Base-by-base conservation (phyloP, 2,329 filamentous ascomycete genomes). In the Anthostomella pinea region DNA sequence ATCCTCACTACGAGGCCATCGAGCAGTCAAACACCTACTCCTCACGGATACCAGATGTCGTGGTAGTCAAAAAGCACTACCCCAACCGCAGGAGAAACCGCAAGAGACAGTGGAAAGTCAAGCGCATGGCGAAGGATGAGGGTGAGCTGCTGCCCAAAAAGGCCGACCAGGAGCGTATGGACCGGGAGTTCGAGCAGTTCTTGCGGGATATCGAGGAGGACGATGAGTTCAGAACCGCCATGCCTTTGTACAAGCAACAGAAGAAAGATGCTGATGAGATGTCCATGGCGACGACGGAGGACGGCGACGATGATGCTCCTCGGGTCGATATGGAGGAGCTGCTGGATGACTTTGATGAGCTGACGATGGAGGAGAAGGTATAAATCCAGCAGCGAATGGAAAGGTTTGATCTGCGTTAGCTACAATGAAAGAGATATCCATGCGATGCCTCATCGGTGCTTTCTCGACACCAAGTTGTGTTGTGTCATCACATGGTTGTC, bases 21-120 rank as follows among this genome's bases (percentile, higher is more conserved):
- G 89, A 96, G 63, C 66, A 76, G 33, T 88, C 83, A 35, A 80
- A 80, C 61, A 80, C 83, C 33, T 91, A 94, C 65, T 71, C 79
- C 3, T 83, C 81, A 3, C 81, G 75, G 3, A 86, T 98, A 38
- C 93, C 93, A 0, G 93, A 98, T 56, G 93, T 97, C 0, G 69
- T 98, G 6, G 75, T 98, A 3, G 88, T 98, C 62, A 97, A 95
- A 88, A 98, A 98, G 66, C 83, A 87, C 74, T 98, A 94, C 67
- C 81, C 85, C 42, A 66, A 67, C 39, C 81, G 87, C 53, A 85
- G 85, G 66, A 83, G 85, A 72, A 95, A 91, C 60, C 83, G 81
- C 71, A 77, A 74, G 64, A 82, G 94, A 52, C 87, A 87, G 73
- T 98, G 93, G 93, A 86, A 85, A 63, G 80, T 98, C 63, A 94